Conservation (phyloP, 495 filamentous ascomycete genomes). For the Massariosphaeria phaeospora region DNA sequence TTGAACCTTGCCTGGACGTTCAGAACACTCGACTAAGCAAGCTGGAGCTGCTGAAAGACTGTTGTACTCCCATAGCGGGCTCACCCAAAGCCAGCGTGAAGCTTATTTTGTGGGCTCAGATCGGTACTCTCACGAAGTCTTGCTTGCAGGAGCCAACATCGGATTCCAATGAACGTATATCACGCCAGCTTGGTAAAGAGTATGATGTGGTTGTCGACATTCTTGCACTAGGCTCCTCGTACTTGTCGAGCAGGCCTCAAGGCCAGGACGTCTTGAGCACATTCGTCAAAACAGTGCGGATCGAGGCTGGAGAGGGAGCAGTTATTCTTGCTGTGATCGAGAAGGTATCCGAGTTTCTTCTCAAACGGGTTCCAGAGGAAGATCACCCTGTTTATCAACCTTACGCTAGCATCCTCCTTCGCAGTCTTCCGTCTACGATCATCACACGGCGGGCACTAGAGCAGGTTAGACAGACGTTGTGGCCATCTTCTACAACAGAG, state of each 20-base stretch:
- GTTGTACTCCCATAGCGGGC: neutral
- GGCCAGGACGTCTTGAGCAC: slow-evolving; percentile 48
- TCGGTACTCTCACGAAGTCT: slow-evolving; percentile 6
- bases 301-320: slow-evolving; percentile 62
- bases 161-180: slow-evolving; percentile 14
- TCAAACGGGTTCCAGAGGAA: slow-evolving; percentile 15
- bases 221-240: slow-evolving; percentile 17
- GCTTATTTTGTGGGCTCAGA: slow-evolving; percentile 19
- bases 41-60: slow-evolving; percentile 30
- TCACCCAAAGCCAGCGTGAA: neutral
- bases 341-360: slow-evolving; percentile 57
- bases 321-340: slow-evolving; percentile 61
- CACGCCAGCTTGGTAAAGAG: slow-evolving; percentile 28
- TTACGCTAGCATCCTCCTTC: slow-evolving; percentile 33
- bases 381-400: slow-evolving; percentile 17
- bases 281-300: slow-evolving; percentile 53
- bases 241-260: neutral
- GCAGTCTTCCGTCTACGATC: slow-evolving; percentile 28
- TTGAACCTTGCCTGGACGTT: slow-evolving; percentile 21
- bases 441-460: slow-evolving; percentile 51
- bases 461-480: slow-evolving; percentile 53
- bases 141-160: slow-evolving; percentile 12
- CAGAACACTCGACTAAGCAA: slow-evolving; percentile 24
- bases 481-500: slow-evolving; percentile 47
- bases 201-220: slow-evolving; percentile 28